These are phyloP conservation scores for Ophiocordyceps sinensis DNA, from an alignment of 2,329 filamentous ascomycete species.

Conservation along the genomic window DNA sequence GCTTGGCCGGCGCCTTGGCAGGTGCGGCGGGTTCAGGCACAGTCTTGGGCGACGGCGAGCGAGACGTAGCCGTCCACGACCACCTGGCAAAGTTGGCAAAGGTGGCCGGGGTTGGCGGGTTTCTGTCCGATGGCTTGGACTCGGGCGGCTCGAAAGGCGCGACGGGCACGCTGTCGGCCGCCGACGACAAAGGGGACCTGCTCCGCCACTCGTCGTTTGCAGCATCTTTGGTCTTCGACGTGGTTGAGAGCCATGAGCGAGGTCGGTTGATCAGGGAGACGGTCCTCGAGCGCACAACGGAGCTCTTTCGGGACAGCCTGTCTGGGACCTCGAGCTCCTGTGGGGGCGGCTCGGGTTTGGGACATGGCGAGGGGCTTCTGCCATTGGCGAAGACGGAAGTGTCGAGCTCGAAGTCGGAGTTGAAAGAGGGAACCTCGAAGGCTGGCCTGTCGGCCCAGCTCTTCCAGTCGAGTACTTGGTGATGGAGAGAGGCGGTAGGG, in stretches of 20 bases:
- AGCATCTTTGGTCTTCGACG: constrained; percentile 22
- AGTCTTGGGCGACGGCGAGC: constrained; percentile 31
- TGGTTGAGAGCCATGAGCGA: constrained; percentile 34
- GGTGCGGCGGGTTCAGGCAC: constrained; percentile 12
- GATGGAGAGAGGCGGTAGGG: neutral
- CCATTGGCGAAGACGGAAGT: constrained; percentile 25
- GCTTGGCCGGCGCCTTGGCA: constrained; percentile 9
- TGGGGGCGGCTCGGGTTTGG: constrained; percentile 4
- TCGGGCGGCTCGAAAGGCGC: neutral
- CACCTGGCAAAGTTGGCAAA: constrained; percentile 35
- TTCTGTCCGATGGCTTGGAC: constrained; percentile 12
- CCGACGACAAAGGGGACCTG: constrained; percentile 12
- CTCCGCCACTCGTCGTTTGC: constrained; percentile 7
- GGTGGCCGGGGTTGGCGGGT: constrained; percentile 26
- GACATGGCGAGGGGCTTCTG: neutral
- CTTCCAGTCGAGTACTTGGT: constrained; percentile 1
- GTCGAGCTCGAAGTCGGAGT: constrained; percentile 33
- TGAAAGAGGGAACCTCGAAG: constrained; percentile 39
- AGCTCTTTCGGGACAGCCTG: constrained; percentile 4
- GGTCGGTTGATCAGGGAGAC: constrained; percentile 33
- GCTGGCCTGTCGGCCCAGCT: constrained; percentile 15
- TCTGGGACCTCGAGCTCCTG: neutral
- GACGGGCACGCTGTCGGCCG: constrained; percentile 8
- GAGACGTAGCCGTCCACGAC: constrained; percentile 35
- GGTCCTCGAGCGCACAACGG: constrained; percentile 21